Evolutionary conservation across 257 asterid genomes (phyloP).

Genomic region (Solanum megistacrolobum): DNA sequence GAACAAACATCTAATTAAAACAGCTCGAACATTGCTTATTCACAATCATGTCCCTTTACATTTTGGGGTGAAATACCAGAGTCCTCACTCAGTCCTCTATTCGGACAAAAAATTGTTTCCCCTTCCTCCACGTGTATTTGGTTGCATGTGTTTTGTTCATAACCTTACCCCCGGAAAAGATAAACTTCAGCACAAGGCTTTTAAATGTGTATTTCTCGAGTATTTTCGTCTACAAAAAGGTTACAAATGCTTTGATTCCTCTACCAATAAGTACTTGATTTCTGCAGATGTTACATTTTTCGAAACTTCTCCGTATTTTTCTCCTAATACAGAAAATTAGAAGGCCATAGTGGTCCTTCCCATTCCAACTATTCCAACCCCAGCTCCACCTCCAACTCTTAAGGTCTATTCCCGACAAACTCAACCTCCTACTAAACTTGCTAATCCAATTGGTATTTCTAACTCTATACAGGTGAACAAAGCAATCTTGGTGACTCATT

Average conservation of each 20-base stretch:
- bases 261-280: too few relatives aligned
- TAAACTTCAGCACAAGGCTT: neutral
- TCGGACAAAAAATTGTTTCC: neutral
- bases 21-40: neutral
- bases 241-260: neutral
- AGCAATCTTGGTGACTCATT: neutral
- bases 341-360: too few relatives aligned
- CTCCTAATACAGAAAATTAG: too few relatives aligned
- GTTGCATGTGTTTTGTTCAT: too few relatives aligned
- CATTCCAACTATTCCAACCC: neutral
- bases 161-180: neutral
- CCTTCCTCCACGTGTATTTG: neutral
- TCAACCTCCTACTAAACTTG: neutral
- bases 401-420: neutral
- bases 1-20: neutral
- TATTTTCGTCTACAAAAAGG: neutral
- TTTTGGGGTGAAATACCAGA: neutral
- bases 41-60: neutral
- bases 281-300: too few relatives aligned
- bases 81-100: neutral
- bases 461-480: neutral
- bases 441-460: neutral
- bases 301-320: too few relatives aligned
- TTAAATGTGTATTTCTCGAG: neutral
- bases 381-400: neutral